Conservation (phyloP, 805 yeast genomes). For the Yarrowia sp. region DNA sequence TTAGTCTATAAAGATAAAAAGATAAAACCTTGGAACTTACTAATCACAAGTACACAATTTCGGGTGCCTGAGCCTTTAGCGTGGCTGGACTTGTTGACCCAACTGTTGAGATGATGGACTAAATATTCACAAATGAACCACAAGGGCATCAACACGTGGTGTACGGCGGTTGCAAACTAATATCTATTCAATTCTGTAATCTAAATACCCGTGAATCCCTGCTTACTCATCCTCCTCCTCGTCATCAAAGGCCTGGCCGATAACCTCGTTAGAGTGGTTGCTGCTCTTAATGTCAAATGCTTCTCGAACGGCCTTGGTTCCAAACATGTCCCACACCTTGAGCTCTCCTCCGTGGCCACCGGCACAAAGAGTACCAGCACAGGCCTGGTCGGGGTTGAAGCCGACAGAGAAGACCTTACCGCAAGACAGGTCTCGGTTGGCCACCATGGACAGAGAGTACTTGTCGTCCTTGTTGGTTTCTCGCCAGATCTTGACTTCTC, state of each 20-base stretch:
- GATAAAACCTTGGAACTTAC: too few relatives aligned
- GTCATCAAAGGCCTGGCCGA: conserved; percentile 16
- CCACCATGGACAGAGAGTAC: conserved; percentile 74
- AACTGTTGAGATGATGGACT: background rate
- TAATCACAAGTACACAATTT: too few relatives aligned
- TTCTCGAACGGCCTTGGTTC: conserved; percentile 72
- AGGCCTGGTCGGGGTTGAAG: conserved; percentile 84
- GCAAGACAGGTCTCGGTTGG: conserved; percentile 87
- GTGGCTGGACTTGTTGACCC: background rate
- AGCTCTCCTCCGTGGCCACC: conserved; percentile 85
- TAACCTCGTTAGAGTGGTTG: conserved; percentile 18
- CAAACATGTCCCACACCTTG: conserved; percentile 89
- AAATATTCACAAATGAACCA: background rate
- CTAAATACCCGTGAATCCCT: background rate
- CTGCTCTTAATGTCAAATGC: conserved; percentile 48
- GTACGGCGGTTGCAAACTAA: too few relatives aligned
- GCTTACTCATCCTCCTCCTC: conserved; percentile 25
- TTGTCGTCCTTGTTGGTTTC: conserved; percentile 45
- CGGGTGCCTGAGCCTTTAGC: too few relatives aligned
- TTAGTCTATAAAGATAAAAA: too few relatives aligned
- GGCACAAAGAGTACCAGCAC: conserved; percentile 74
- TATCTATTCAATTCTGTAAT: background rate
- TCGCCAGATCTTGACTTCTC: conserved; percentile 83
- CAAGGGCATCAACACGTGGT: too few relatives aligned
- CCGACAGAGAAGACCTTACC: conserved; percentile 83